Percentiles rank a stretch among this genome's conserved stretches.
Evolutionary conservation across 352 stramenopile species (phyloP).

Genomic region (Thalassiosira hispida): DNA sequence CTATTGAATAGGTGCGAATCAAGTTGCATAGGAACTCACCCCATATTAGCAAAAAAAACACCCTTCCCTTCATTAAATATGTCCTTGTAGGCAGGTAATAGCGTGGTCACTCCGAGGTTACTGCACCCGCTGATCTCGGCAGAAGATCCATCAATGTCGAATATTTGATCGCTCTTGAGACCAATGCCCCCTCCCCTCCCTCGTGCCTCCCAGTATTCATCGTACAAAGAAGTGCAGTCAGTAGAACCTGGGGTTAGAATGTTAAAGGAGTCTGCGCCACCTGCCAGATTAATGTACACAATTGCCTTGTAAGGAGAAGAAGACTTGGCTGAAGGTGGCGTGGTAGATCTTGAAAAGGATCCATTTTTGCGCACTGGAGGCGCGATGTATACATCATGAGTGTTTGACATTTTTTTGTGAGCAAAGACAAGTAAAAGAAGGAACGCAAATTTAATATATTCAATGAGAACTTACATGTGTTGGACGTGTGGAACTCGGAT

Average conservation of each 20-base stretch:
- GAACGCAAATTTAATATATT: too few relatives aligned
- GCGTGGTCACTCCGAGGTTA: slow-evolving; percentile 64
- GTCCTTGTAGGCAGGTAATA: slow-evolving; percentile 45
- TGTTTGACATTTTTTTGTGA: too few relatives aligned
- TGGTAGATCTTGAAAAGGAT: slow-evolving; percentile 27
- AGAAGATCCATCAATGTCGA: slow-evolving; percentile 59
- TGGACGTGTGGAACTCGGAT: slow-evolving; percentile 72
- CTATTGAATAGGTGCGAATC: too few relatives aligned
- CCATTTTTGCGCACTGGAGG: slow-evolving; percentile 50
- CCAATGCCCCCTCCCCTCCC: slow-evolving; percentile 41
- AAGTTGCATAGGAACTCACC: too few relatives aligned
- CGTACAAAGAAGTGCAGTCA: slow-evolving; percentile 42
- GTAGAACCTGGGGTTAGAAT: slow-evolving; percentile 62
- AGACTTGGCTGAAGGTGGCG: slow-evolving; percentile 27
- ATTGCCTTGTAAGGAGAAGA: slow-evolving; percentile 71
- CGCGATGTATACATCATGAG: too few relatives aligned
- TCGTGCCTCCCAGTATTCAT: slow-evolving; percentile 49
- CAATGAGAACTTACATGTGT: too few relatives aligned
- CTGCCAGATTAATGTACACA: slow-evolving; percentile 67
- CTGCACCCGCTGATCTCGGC: slow-evolving; percentile 46
- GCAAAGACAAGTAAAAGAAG: too few relatives aligned
- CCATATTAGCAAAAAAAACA: slow-evolving; percentile 50
- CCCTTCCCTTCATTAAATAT: slow-evolving; percentile 68
- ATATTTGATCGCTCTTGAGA: slow-evolving; percentile 46
- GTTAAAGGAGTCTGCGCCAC: slow-evolving; percentile 71